Conservation (phyloP, 345 rosid genomes). For the Euclidium syriacum region DNA sequence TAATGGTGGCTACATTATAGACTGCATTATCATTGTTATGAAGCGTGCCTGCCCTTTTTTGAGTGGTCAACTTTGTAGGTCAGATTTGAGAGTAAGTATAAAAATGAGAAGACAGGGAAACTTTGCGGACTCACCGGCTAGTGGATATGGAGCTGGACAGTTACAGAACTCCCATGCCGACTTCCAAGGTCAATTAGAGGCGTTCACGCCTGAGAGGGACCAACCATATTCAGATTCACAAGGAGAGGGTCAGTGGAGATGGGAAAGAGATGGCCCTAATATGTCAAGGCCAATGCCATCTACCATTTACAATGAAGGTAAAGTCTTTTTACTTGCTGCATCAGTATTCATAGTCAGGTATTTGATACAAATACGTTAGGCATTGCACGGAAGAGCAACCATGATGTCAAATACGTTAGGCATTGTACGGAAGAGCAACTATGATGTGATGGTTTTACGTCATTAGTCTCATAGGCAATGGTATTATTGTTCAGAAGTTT, state of each 20-base stretch:
- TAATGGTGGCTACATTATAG: not conserved
- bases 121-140: conserved; percentile 50
- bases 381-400: not conserved
- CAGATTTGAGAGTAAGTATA: conserved; percentile 1
- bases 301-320: conserved; percentile 56
- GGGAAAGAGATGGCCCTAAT: conserved; percentile 75
- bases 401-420: too few relatives aligned
- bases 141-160: conserved; percentile 51
- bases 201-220: conserved; percentile 89
- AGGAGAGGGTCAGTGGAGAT: conserved; percentile 59
- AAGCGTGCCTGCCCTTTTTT: not conserved
- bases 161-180: conserved; percentile 57
- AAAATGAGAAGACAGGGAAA: conserved; percentile 70
- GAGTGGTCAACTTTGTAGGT: not conserved
- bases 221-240: conserved; percentile 41
- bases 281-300: conserved; percentile 48
- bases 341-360: not conserved
- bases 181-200: conserved; percentile 80
- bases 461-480: not conserved
- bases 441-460: not conserved
- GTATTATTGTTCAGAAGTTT: not conserved
- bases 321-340: conserved; percentile 4
- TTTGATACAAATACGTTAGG: not conserved
- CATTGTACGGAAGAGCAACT: too few relatives aligned
- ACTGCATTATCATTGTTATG: not conserved